A percentile compares a stretch with the other conserved stretches of the same genome.
These are phyloP conservation scores for Paraconiothyrium brasiliense DNA, from an alignment of 2,329 filamentous ascomycete species.

Conservation along the genomic window DNA sequence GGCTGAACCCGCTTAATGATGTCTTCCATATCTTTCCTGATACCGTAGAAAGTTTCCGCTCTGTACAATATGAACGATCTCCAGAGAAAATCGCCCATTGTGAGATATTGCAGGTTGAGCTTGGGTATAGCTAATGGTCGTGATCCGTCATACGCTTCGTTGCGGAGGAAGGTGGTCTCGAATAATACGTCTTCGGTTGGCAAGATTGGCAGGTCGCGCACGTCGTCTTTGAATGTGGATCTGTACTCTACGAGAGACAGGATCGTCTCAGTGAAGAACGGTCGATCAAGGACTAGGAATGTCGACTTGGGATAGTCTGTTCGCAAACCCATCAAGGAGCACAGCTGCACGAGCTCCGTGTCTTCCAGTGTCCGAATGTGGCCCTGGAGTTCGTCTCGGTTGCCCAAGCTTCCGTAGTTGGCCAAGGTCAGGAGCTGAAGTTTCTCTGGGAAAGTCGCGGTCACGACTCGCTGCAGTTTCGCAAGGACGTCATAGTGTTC, in stretches of 20 bases:
- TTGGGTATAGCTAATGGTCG: conserved; percentile 91
- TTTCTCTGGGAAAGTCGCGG: conserved; percentile 86
- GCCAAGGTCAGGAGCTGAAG: conserved; percentile 90
- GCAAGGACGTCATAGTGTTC: conserved; percentile 79
- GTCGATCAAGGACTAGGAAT: conserved; percentile 69
- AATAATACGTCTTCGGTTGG: conserved; percentile 87
- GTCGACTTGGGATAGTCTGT: conserved; percentile 81
- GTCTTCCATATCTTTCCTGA: conserved; percentile 88
- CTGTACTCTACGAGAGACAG: conserved; percentile 78
- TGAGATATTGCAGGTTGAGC: conserved; percentile 93
- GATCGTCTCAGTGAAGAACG: conserved; percentile 75
- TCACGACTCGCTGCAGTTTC: conserved; percentile 77
- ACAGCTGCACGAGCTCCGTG: conserved; percentile 75
- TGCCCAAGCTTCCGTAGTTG: conserved; percentile 89
- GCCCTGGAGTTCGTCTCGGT: conserved; percentile 77
- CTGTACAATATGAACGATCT: conserved; percentile 88
- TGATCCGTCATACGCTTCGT: conserved; percentile 87
- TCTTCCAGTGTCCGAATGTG: conserved; percentile 79
- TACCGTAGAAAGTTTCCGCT: conserved; percentile 91
- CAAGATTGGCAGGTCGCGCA: conserved; percentile 75
- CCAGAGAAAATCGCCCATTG: conserved; percentile 96
- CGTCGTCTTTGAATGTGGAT: conserved; percentile 82
- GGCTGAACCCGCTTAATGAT: conserved; percentile 82
- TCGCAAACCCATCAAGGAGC: conserved; percentile 76
- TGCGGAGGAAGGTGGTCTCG: conserved; percentile 78